phyloP scores from a whole-genome alignment of 768 basidiomycete genomes.

The Pisolithus orientalis region DNA sequence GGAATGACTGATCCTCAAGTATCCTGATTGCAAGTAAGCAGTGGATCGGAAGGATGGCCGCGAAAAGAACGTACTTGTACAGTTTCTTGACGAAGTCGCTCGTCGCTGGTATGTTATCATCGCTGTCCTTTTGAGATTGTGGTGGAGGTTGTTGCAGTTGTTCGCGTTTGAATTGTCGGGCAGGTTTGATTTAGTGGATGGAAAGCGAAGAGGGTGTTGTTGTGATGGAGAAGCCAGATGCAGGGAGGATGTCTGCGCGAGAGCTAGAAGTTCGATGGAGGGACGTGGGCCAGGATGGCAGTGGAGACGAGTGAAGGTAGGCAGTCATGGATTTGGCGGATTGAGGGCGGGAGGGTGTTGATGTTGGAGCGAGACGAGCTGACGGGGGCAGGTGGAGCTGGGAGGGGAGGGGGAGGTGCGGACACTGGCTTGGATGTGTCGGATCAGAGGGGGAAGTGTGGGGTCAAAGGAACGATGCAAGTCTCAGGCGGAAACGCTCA shows the following conservation, averaged over 20 bases:
- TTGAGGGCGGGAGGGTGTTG: slow-evolving; percentile 7
- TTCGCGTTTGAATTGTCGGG: slow-evolving; percentile 25
- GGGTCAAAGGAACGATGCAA: no score
- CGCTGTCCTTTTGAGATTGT: slow-evolving; percentile 32
- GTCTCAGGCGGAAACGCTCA: no score
- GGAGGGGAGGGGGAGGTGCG: slow-evolving; percentile 39
- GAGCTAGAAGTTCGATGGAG: slow-evolving; percentile 10
- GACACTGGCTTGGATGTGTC: slow-evolving; percentile 9
- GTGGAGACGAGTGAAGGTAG: slow-evolving; percentile 23
- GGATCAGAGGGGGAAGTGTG: no score
- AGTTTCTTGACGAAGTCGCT: slow-evolving; percentile 65
- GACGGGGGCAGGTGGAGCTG: slow-evolving; percentile 35
- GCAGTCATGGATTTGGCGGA: slow-evolving; percentile 21
- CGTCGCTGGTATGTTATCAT: slow-evolving; percentile 80
- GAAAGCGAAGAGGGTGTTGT: not conserved
- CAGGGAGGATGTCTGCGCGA: slow-evolving; percentile 35
- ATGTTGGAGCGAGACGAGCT: slow-evolving; percentile 1
- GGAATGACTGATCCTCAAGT: no score
- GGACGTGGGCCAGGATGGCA: slow-evolving; percentile 4
- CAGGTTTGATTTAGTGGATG: slow-evolving; percentile 16
- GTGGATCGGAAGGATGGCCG: no score
- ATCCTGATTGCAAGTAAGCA: no score
- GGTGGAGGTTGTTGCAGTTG: slow-evolving; percentile 17
- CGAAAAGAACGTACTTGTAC: no score
- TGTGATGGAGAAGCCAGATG: slow-evolving; percentile 9